phyloP scores from a whole-genome alignment of 2,329 filamentous ascomycete genomes.

The Xylaria polymorpha region DNA sequence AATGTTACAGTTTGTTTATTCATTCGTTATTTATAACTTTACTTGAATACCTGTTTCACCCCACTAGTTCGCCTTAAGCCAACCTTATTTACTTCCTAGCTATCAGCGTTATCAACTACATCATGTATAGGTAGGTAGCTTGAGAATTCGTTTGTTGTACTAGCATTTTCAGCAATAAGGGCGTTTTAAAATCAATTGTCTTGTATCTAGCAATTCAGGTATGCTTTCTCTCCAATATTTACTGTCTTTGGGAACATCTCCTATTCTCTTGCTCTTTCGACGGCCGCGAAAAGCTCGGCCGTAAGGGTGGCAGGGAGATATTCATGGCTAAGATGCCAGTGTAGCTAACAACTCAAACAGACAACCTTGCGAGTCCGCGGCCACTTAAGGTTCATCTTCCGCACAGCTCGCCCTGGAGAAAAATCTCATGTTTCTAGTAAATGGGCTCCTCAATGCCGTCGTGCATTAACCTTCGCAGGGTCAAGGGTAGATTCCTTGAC shows the following conservation, averaged over 20 bases:
- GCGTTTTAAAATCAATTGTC: neutral
- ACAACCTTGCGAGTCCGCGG: neutral
- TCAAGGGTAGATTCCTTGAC: neutral
- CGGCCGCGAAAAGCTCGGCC: neutral
- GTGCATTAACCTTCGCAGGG: neutral
- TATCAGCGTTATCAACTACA: neutral
- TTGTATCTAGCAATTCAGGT: neutral
- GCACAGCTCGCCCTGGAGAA: neutral
- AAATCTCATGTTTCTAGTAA: neutral
- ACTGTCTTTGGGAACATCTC: neutral
- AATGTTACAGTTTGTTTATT: slow-evolving; percentile 8
- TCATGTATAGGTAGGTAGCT: neutral
- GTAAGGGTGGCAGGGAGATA: neutral
- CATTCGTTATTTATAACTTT: neutral
- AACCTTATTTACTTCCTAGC: neutral
- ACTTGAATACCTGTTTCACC: neutral
- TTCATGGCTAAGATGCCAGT: neutral
- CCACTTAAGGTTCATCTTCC: neutral
- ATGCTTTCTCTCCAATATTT: neutral
- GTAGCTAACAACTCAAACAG: neutral
- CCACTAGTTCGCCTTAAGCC: slow-evolving; percentile 1
- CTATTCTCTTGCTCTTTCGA: neutral
- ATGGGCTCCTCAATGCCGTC: neutral
- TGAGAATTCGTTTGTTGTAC: neutral
- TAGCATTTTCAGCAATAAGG: too few relatives aligned